These are phyloP conservation scores for Auricularia cornea DNA, from an alignment of 768 basidiomycete species.

Conservation along the genomic window DNA sequence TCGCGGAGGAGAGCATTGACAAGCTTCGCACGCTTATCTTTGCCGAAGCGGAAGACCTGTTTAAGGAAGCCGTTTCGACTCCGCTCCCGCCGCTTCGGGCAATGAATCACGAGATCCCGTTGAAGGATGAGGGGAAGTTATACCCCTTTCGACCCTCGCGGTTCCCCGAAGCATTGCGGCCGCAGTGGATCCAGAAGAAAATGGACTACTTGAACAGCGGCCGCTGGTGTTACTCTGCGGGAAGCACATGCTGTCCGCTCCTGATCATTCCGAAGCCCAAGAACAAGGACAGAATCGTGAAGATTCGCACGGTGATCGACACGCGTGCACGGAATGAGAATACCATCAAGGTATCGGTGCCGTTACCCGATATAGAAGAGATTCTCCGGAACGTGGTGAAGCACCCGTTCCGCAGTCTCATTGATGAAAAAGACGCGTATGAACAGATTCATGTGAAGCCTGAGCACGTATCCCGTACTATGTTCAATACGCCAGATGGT, in stretches of 20 bases:
- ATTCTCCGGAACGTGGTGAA: constrained; percentile 2
- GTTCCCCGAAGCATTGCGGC: constrained; percentile 4
- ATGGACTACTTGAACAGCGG: too few species aligned
- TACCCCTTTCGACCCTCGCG: constrained; percentile 5
- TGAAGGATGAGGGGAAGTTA: constrained; percentile 6
- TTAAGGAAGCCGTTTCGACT: not conserved
- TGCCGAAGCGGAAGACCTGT: constrained; percentile 8
- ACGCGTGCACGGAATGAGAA: constrained; percentile 4
- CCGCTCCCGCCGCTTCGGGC: constrained; percentile 6
- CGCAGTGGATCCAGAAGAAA: too few species aligned
- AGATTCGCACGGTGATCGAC: constrained; percentile 3
- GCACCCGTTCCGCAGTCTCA: constrained; percentile 5
- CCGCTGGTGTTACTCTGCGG: too few species aligned
- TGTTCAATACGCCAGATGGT: constrained; percentile 12
- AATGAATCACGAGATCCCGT: constrained; percentile 9
- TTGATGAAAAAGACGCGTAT: constrained; percentile 12
- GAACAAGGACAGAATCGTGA: not conserved
- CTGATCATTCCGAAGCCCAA: not conserved
- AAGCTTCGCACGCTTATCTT: not conserved
- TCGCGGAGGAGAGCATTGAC: constrained; percentile 2
- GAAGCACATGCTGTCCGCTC: constrained; percentile 1
- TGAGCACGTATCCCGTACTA: constrained; percentile 11
- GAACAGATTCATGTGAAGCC: constrained; percentile 11
- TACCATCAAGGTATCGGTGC: constrained; percentile 3
- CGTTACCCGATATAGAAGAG: constrained; percentile 3